phyloP scores from a whole-genome alignment of 2,329 filamentous ascomycete species.

The Myrmaecium sp. region DNA sequence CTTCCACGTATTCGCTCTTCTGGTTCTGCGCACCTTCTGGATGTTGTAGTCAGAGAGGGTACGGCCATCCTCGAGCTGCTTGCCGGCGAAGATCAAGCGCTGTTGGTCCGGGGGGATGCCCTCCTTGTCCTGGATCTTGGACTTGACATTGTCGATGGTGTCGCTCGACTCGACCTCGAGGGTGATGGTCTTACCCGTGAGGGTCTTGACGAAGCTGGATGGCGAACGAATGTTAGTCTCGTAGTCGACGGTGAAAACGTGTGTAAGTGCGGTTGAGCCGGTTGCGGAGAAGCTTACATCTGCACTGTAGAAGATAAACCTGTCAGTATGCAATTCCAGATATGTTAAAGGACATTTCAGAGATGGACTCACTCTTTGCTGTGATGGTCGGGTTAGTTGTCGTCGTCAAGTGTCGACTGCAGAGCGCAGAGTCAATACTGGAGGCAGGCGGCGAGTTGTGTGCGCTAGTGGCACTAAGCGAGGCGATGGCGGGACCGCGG shows the following conservation, averaged over 20 bases:
- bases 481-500: too few species aligned
- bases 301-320: slow-evolving; percentile 47
- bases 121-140: slow-evolving; percentile 99
- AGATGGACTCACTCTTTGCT: slow-evolving; percentile 3
- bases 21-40: slow-evolving; percentile 64
- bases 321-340: slow-evolving; percentile 2
- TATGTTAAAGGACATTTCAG: too few species aligned
- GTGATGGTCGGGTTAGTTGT: slow-evolving; percentile 5
- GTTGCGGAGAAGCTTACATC: slow-evolving; percentile 49
- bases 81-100: slow-evolving; percentile 96
- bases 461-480: too few species aligned
- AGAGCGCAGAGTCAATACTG: too few species aligned
- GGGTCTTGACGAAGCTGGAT: slow-evolving; percentile 95
- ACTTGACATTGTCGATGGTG: slow-evolving; percentile 99
- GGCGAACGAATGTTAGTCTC: slow-evolving; percentile 11
- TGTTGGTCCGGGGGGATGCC: slow-evolving; percentile 96
- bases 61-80: slow-evolving; percentile 97
- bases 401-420: background rate
- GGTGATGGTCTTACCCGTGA: slow-evolving; percentile 99
- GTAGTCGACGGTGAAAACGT: slow-evolving; percentile 7
- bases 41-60: slow-evolving; percentile 98
- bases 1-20: background rate
- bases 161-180: slow-evolving; percentile 98
- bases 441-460: too few species aligned
- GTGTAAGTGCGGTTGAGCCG: slow-evolving; percentile 9